A percentile compares a stretch with the other conserved stretches of the same genome.
phyloP scores from a whole-genome alignment of 2,329 filamentous ascomycete species.

The Seiridium cupressi region DNA sequence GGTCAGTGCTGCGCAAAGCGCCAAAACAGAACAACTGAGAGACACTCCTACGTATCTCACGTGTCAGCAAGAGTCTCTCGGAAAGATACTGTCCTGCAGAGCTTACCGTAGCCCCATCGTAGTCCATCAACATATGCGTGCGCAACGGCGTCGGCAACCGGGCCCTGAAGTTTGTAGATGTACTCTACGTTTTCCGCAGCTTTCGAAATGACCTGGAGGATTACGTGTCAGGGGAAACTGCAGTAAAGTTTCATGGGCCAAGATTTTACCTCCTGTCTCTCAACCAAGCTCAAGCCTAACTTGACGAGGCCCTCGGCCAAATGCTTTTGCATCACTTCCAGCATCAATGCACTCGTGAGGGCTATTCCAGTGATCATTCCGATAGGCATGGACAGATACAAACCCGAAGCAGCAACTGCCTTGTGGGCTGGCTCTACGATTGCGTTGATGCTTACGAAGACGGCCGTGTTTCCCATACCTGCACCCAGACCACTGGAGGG shows the following conservation, averaged over 20 bases:
- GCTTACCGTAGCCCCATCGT: constrained; percentile 5
- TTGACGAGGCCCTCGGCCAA: neutral
- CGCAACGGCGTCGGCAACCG: neutral
- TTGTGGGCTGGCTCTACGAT: constrained; percentile 35
- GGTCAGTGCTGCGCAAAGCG: neutral
- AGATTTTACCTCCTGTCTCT: neutral
- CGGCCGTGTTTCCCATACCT: constrained; percentile 37
- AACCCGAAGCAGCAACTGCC: constrained; percentile 37
- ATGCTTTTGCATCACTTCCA: constrained; percentile 15
- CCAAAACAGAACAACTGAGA: neutral
- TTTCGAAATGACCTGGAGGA: neutral
- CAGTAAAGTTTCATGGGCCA: neutral
- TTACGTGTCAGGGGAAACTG: neutral
- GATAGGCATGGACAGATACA: constrained; percentile 36
- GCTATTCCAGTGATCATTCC: constrained; percentile 38
- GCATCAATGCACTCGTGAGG: constrained; percentile 34
- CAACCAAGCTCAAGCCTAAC: neutral
- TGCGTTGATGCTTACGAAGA: constrained; percentile 41
- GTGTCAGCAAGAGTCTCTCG: no score
- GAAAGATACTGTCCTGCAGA: neutral
- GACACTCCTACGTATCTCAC: neutral
- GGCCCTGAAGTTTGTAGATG: neutral
- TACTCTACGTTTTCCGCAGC: constrained; percentile 4
- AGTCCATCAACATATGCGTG: constrained; percentile 4
- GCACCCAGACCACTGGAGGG: constrained; percentile 37